Evolutionary conservation across 2,329 filamentous ascomycete species (phyloP), one percentile per base, ranked within the genome.

Genomic region (Nemania serpens): DNA sequence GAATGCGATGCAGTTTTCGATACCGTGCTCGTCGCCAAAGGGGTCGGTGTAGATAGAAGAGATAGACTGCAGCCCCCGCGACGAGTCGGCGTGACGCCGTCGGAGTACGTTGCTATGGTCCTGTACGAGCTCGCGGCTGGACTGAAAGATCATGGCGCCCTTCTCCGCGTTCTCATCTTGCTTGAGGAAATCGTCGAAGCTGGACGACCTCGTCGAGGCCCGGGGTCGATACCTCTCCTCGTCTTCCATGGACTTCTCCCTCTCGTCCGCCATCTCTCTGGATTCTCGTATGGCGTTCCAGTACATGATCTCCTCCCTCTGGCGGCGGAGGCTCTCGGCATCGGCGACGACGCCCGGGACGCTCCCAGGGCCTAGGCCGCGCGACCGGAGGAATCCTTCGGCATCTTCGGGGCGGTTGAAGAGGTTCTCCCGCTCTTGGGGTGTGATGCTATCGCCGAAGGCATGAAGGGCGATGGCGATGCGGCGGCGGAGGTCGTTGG

Each of bases 321-420:
- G 86, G 59, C 84, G 78, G 66, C 82, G 81, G 55, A 83, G 80
- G 20, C 81, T 83, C 65, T 85, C 86, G 53, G 88, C 85, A 66
- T 89, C 86, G 57, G 85, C 86, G 36, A 87, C 86, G 20, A 88
- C 81, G 15, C 78, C 82, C 1, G 76, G 70, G 34, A 82, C 78
- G 52, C 75, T 75, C 17, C 75, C 75, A 3, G 67, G 66, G 18
- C 73, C 76, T 25, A 74, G 61, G 7, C 77, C 76, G n/a, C 79
- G 76, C 9, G 84, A 85, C 67, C 81, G 75, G 58, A 87, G 70
- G 69, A 88, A 88, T 9, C 85, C 86, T 56, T 88, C 82, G 59
- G 86, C 86, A 73, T 89, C 86, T 71, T 89, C 86, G 53, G 86
- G 86, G 12, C 86, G 78, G 71, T 89, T 89, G 74, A 88, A 88